Conservation (phyloP, 495 filamentous ascomycete genomes). For the Neurospora sp. region DNA sequence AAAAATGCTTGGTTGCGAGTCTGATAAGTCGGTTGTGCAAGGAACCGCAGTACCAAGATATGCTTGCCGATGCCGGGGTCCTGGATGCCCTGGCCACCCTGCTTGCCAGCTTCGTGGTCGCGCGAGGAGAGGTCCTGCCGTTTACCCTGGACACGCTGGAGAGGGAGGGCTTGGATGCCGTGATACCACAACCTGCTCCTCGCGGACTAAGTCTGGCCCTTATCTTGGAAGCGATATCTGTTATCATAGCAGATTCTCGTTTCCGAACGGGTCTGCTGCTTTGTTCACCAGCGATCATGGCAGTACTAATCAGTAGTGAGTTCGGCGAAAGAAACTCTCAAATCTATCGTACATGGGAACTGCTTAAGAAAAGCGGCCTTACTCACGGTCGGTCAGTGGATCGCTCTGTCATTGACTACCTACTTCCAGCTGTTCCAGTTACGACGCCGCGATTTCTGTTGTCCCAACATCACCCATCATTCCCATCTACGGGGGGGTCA, state of each 20-base stretch:
- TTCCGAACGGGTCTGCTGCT: slow-evolving; percentile 68
- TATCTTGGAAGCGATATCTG: slow-evolving; percentile 70
- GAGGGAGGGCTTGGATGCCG: slow-evolving; percentile 31
- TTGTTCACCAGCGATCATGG: slow-evolving; percentile 63
- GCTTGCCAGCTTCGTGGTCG: slow-evolving; percentile 62
- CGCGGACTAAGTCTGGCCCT: slow-evolving; percentile 50
- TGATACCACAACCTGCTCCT: slow-evolving; percentile 48
- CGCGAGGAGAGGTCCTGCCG: slow-evolving; percentile 55
- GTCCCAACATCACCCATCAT: slow-evolving; percentile 27
- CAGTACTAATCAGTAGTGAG: slow-evolving; percentile 50
- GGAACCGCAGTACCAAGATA: slow-evolving; percentile 56
- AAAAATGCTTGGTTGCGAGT: slow-evolving; percentile 52
- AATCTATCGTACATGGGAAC: slow-evolving; percentile 20
- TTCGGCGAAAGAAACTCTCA: slow-evolving; percentile 16
- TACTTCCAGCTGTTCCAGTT: slow-evolving; percentile 42
- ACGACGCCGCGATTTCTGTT: slow-evolving; percentile 7
- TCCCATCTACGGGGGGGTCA: slow-evolving; percentile 48
- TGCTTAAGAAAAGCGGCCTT: slow-evolving; percentile 24
- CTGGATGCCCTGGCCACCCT: slow-evolving; percentile 72
- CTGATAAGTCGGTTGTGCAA: slow-evolving; percentile 56
- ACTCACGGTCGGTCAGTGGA: slow-evolving; percentile 9
- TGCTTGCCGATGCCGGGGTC: slow-evolving; percentile 59
- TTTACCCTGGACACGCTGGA: slow-evolving; percentile 37
- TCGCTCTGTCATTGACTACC: slow-evolving; percentile 47
- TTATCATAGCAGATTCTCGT: slow-evolving; percentile 71